These are phyloP conservation scores for Keithomyces neogunnii DNA, from an alignment of 2,329 filamentous ascomycete species.

Conservation along the genomic window DNA sequence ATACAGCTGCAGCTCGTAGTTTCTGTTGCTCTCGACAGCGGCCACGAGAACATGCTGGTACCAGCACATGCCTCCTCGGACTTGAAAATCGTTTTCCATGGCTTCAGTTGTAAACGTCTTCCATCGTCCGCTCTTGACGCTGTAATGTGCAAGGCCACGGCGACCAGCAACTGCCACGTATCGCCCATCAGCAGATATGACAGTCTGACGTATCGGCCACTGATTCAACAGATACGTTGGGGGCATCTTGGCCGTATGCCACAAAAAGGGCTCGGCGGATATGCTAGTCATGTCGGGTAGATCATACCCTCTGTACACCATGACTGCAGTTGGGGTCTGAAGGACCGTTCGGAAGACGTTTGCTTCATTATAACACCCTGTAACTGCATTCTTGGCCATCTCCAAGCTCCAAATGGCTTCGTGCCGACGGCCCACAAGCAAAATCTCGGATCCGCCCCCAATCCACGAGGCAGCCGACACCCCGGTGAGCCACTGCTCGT, in stretches of 20 bases:
- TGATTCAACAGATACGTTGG: constrained; percentile 79
- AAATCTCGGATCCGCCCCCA: constrained; percentile 76
- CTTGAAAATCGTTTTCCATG: constrained; percentile 82
- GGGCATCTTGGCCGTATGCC: constrained; percentile 87
- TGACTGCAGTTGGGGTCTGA: constrained; percentile 78
- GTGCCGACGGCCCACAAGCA: constrained; percentile 62
- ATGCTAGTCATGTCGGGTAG: constrained; percentile 84
- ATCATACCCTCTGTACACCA: constrained; percentile 91
- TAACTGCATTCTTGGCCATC: constrained; percentile 88
- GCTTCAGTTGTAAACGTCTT: constrained; percentile 80
- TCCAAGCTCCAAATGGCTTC: constrained; percentile 81
- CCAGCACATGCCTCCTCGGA: constrained; percentile 97
- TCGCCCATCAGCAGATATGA: constrained; percentile 83
- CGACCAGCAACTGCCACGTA: constrained; percentile 96
- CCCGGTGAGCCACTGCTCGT: constrained; percentile 78
- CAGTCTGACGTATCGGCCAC: constrained; percentile 83
- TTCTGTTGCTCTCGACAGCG: constrained; percentile 77
- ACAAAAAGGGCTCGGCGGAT: constrained; percentile 85
- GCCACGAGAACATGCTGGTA: constrained; percentile 92
- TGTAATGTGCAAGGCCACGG: constrained; percentile 89
- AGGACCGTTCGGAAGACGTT: constrained; percentile 86
- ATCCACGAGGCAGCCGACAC: constrained; percentile 76
- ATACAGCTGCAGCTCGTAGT: constrained; percentile 83
- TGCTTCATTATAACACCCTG: constrained; percentile 82
- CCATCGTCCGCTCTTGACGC: constrained; percentile 88